Evolutionary conservation across 306 rosid genomes (phyloP).

Genomic region (Lathyrus aphaca): DNA sequence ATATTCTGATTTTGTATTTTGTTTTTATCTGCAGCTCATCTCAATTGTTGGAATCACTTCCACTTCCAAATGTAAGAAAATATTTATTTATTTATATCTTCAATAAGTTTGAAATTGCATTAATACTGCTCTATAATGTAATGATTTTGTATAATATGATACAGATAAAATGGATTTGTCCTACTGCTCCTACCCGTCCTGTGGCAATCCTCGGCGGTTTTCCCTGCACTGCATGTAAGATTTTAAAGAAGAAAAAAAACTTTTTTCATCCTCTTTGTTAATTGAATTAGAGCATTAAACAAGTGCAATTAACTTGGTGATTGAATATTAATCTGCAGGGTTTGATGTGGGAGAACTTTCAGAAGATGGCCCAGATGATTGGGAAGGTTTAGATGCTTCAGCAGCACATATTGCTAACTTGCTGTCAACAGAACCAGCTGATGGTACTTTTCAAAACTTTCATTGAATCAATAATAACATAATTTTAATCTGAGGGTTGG

Average conservation of each 20-base stretch:
- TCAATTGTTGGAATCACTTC: constrained; percentile 88
- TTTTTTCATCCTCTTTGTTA: constrained; percentile 14
- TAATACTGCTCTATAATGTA: not conserved
- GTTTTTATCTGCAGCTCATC: constrained; percentile 73
- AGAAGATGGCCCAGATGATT: constrained; percentile 91
- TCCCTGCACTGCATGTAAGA: constrained; percentile 94
- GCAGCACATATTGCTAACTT: constrained; percentile 92
- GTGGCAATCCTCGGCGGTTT: constrained; percentile 92
- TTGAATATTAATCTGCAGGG: constrained; percentile 59
- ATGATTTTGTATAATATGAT: constrained; percentile 37
- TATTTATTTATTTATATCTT: not conserved
- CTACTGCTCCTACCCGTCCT: constrained; percentile 98
- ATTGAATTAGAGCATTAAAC: not conserved
- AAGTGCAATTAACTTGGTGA: constrained; percentile 32
- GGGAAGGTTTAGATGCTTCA: constrained; percentile 98
- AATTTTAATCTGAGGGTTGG: too few species aligned
- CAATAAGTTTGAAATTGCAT: too few species aligned
- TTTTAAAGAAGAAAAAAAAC: not conserved
- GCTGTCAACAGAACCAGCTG: constrained; percentile 94
- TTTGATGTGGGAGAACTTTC: constrained; percentile 95
- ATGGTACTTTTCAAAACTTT: constrained; percentile 58
- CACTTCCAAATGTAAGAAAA: constrained; percentile 80
- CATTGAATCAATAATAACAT: not conserved
- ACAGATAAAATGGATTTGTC: constrained; percentile 99
- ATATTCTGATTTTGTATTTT: constrained; percentile 49